These are phyloP conservation scores for Cylindricascospora bacillispora DNA, from an alignment of 1,139 yeast species.

Conservation along the genomic window DNA sequence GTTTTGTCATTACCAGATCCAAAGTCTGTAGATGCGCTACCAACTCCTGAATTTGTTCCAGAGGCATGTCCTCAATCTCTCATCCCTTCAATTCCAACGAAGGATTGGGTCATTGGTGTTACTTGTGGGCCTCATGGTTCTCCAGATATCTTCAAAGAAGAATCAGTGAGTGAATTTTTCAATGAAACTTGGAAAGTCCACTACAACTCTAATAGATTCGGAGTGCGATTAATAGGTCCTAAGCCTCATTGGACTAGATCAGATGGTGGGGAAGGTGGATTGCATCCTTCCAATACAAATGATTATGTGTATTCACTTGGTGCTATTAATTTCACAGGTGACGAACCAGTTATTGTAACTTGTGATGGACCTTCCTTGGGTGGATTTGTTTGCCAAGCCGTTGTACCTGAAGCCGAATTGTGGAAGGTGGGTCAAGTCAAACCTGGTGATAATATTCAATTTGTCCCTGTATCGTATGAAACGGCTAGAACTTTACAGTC, in stretches of 20 bases:
- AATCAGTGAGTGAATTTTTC: slow-evolving; percentile 65
- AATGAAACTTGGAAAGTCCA: slow-evolving; percentile 81
- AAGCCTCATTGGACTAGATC: slow-evolving; percentile 92
- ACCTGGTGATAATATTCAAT: slow-evolving; percentile 78
- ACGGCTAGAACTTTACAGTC: slow-evolving; percentile 53
- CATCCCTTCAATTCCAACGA: slow-evolving; percentile 39
- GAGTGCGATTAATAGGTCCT: slow-evolving; percentile 89
- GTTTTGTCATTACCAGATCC: slow-evolving; percentile 67
- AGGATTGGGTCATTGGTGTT: slow-evolving; percentile 79
- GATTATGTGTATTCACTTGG: slow-evolving; percentile 95
- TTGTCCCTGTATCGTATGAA: slow-evolving; percentile 62
- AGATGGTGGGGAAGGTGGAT: slow-evolving; percentile 98
- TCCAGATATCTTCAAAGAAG: slow-evolving; percentile 82
- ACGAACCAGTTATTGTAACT: slow-evolving; percentile 91
- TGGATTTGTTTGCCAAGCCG: slow-evolving; percentile 95
- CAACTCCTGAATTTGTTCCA: slow-evolving; percentile 60
- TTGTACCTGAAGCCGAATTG: slow-evolving; percentile 89
- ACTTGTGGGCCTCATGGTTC: slow-evolving; percentile 97
- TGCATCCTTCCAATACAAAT: slow-evolving; percentile 95
- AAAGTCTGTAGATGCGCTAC: slow-evolving; percentile 50
- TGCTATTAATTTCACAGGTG: slow-evolving; percentile 95
- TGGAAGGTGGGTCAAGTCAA: slow-evolving; percentile 98
- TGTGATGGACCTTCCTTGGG: slow-evolving; percentile 97
- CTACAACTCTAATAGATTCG: slow-evolving; percentile 92
- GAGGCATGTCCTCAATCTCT: slow-evolving; percentile 40